These are phyloP conservation scores for Didymella exigua DNA, from an alignment of 2,329 filamentous ascomycete species.

Conservation along the genomic window DNA sequence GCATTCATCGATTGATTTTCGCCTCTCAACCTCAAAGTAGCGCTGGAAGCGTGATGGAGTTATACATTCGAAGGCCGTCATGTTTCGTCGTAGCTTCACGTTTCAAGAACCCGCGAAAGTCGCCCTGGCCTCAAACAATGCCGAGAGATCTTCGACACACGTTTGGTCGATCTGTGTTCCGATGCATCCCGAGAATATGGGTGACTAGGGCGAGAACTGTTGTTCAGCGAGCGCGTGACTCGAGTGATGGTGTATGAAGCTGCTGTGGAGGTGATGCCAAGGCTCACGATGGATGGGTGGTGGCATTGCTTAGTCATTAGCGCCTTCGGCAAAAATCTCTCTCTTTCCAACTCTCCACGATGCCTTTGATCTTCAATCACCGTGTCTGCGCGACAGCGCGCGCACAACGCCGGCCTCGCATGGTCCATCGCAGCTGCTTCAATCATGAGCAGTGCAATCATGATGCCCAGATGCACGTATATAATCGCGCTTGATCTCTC, in stretches of 20 bases:
- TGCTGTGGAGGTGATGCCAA: neutral
- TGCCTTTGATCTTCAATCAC: neutral
- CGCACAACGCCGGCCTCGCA: neutral
- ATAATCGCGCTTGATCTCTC: neutral
- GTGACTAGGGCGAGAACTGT: slow-evolving; percentile 13
- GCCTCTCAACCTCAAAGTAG: slow-evolving; percentile 6
- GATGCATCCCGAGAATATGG: neutral
- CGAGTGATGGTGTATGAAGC: neutral
- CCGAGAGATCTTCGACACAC: slow-evolving; percentile 3
- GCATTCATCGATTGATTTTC: neutral
- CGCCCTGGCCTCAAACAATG: slow-evolving; percentile 5
- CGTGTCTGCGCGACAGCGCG: neutral
- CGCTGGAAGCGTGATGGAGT: neutral
- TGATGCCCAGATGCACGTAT: neutral
- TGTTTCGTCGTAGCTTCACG: slow-evolving; percentile 32
- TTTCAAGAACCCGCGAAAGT: slow-evolving; percentile 25
- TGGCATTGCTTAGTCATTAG: slow-evolving; percentile 14
- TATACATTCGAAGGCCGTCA: slow-evolving; percentile 19
- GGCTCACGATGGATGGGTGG: slow-evolving; percentile 7
- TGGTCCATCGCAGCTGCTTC: neutral
- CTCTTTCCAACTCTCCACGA: neutral
- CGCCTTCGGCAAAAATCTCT: slow-evolving; percentile 8
- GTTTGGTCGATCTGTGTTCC: slow-evolving; percentile 12
- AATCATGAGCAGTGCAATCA: neutral
- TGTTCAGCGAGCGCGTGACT: slow-evolving; percentile 3